A percentile compares a stretch with the other conserved stretches of the same genome.
phyloP scores from a whole-genome alignment of 495 filamentous ascomycete species.

The Chaetomium fimeti region DNA sequence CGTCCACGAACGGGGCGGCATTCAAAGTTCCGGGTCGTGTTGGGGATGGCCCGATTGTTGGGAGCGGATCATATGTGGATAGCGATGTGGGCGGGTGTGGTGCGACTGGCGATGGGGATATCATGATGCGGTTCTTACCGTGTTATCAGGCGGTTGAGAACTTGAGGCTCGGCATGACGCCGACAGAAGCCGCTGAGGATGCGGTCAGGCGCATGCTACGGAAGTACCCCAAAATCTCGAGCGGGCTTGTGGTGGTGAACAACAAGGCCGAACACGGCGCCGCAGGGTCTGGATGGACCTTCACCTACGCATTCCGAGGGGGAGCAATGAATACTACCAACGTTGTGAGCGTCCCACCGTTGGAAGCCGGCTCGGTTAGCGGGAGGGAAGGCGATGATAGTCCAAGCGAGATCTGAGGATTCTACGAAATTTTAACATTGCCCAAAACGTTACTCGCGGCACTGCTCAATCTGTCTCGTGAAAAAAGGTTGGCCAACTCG shows the following conservation, averaged over 20 bases:
- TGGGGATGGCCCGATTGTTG: slow-evolving; percentile 50
- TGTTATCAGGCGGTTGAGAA: slow-evolving; percentile 53
- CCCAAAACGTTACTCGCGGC: too few relatives aligned
- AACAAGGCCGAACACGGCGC: slow-evolving; percentile 43
- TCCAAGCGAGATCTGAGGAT: slow-evolving; percentile 1
- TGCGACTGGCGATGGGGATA: slow-evolving; percentile 51
- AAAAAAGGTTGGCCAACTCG: too few relatives aligned
- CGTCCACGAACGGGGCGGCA: slow-evolving; percentile 49
- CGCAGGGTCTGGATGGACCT: slow-evolving; percentile 50
- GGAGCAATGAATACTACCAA: slow-evolving; percentile 42
- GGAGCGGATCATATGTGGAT: slow-evolving; percentile 51
- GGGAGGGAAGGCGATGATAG: not conserved
- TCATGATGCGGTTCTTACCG: slow-evolving; percentile 54
- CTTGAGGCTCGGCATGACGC: slow-evolving; percentile 44
- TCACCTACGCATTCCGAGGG: slow-evolving; percentile 48
- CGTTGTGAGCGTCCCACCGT: slow-evolving; percentile 42
- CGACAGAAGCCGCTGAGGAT: slow-evolving; percentile 45
- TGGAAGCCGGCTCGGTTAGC: not conserved
- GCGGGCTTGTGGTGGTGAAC: slow-evolving; percentile 48
- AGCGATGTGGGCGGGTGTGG: slow-evolving; percentile 50
- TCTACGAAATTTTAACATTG: too few relatives aligned
- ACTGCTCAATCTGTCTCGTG: too few relatives aligned
- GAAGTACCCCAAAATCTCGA: slow-evolving; percentile 44
- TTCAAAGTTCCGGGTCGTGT: slow-evolving; percentile 51
- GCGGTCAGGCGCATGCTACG: slow-evolving; percentile 47